These are phyloP conservation scores for Wickerhamomyces strasburgensis DNA, from an alignment of 805 yeast genomes.

Conservation along the genomic window DNA sequence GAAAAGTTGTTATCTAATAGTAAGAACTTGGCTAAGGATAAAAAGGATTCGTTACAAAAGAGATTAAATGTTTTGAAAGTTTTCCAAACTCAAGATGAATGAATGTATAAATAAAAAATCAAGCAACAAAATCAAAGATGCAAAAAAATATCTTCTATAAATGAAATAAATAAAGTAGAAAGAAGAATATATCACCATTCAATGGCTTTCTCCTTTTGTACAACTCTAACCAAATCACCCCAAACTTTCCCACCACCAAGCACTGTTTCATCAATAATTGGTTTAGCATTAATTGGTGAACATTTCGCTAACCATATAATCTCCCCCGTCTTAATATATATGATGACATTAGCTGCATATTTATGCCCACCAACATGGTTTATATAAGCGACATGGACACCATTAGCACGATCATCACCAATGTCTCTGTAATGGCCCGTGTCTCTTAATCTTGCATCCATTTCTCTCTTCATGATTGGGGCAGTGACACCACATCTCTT, in stretches of 20 bases:
- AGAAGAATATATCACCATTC: slow-evolving; percentile 46
- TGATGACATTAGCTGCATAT: slow-evolving; percentile 81
- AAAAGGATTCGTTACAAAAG: slow-evolving; percentile 45
- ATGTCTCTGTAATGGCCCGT: slow-evolving; percentile 68
- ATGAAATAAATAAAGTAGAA: neutral
- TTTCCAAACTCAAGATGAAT: too few relatives aligned
- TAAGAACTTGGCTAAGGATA: slow-evolving; percentile 32
- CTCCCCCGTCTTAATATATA: slow-evolving; percentile 68
- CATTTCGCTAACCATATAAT: slow-evolving; percentile 88
- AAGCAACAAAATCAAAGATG: too few relatives aligned
- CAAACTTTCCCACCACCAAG: slow-evolving; percentile 61
- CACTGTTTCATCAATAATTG: slow-evolving; percentile 73
- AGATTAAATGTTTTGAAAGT: slow-evolving; percentile 43
- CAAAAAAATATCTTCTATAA: too few relatives aligned
- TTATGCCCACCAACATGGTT: slow-evolving; percentile 97
- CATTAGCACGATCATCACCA: slow-evolving; percentile 70
- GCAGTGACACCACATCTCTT: slow-evolving; percentile 93
- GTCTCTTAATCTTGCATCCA: slow-evolving; percentile 68
- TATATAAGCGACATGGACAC: slow-evolving; percentile 63
- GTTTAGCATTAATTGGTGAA: slow-evolving; percentile 67
- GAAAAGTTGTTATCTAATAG: slow-evolving; percentile 31
- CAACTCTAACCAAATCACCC: slow-evolving; percentile 60
- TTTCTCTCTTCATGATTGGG: slow-evolving; percentile 76
- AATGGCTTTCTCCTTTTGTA: slow-evolving; percentile 48
- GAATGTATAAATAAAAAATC: too few relatives aligned